These are phyloP conservation scores for Globisporangium megalacanthum DNA, from an alignment of 352 stramenopile species.

Conservation along the genomic window DNA sequence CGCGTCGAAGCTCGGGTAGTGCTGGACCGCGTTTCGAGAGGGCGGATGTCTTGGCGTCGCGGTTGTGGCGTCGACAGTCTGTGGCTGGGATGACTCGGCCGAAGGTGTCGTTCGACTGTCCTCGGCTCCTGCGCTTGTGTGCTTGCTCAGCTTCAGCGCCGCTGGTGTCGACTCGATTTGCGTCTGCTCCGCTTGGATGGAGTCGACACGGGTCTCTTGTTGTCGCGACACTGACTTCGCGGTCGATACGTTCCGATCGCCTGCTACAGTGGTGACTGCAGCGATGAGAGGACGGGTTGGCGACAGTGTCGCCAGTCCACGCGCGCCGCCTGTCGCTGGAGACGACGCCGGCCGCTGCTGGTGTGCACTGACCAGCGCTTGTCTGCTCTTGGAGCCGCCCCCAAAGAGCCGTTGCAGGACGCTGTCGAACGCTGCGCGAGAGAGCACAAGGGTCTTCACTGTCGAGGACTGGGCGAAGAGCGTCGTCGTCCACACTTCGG, in stretches of 20 bases:
- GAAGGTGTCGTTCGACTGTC: background rate
- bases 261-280: background rate
- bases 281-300: slow-evolving; percentile 22
- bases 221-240: too few relatives aligned
- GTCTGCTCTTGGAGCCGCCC: slow-evolving; percentile 17
- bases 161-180: too few relatives aligned
- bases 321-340: slow-evolving; percentile 24
- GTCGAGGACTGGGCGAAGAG: slow-evolving; percentile 14
- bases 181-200: too few relatives aligned
- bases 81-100: background rate
- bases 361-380: slow-evolving; percentile 9
- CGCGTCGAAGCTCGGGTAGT: slow-evolving; percentile 28
- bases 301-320: slow-evolving; percentile 3
- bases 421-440: slow-evolving; percentile 31
- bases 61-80: background rate
- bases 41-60: background rate
- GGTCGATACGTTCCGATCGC: too few relatives aligned
- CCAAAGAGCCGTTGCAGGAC: slow-evolving; percentile 38
- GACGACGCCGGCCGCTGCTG: slow-evolving; percentile 32
- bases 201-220: too few relatives aligned
- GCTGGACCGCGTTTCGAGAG: slow-evolving; percentile 17
- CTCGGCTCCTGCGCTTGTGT: too few relatives aligned
- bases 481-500: slow-evolving; percentile 31
- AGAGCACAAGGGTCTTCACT: slow-evolving; percentile 26
- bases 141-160: too few relatives aligned